Base-by-base conservation (phyloP, 257 asterid genomes). In the Misopates orontium region DNA sequence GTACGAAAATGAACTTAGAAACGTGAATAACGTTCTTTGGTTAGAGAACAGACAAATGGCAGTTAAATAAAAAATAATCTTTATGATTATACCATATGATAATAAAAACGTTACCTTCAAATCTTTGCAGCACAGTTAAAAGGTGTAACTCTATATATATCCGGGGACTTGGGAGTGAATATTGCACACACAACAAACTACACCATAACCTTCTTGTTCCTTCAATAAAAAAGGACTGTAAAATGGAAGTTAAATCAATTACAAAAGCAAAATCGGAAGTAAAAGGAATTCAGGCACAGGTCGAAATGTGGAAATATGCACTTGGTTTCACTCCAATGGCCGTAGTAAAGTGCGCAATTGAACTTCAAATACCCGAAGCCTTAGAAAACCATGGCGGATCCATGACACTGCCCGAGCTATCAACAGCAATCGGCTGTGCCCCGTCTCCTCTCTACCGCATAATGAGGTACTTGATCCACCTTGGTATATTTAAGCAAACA, bases 281-380 rank as follows among this genome's bases (percentile, higher is more conserved):
- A 8, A 79, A 78, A 67, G 77, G 71, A 63, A 70, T 58, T 10
- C 65, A 60, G 17, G 95, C 90, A 18, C 73, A 71, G 59, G 47
- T 69, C 13, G 87, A 80, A 42, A 76, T 83, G 25, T 90, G 91
- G 94, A 66, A 62, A 41, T 90, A 82, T 47, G 77, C 60, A 14
- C 70, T 90, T 17, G 91, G 85, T 0, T 90, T 83, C 77, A 66
- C 83, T 22, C 94, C 87, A 60, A 67, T 74, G 81, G 95, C 95
- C 8, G 84, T 75, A 0, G 73, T 90, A 9, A 87, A 84, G 53
- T 90, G 95, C 56, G 95, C 90, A 70, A 77, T 85, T 57, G 89
- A 90, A 52, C 85, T 90, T 39, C 78, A 82, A 14, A 83, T 90
- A 32, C 57, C 96, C 36, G 97, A 90, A 0, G 68, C 77, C 15